Conservation (phyloP, 2,329 filamentous ascomycete species). For the Fusarium pseudoanthophilum region DNA sequence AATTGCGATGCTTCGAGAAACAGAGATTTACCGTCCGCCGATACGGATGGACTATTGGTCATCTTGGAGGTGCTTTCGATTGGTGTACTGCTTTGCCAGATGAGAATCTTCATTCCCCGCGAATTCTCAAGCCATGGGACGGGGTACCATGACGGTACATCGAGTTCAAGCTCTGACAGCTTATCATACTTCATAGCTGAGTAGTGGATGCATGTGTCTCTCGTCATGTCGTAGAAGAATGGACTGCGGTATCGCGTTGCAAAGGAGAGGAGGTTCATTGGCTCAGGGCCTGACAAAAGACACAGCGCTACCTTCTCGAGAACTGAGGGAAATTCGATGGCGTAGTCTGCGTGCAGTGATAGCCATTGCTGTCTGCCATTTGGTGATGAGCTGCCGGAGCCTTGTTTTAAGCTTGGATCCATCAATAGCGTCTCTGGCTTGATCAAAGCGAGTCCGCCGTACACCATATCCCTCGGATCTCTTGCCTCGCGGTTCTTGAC, state of each 20-base stretch:
- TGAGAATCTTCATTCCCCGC: neutral
- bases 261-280: neutral
- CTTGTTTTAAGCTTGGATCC: neutral
- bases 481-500: neutral
- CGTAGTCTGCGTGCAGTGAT: neutral
- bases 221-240: neutral
- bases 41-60: neutral
- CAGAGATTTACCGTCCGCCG: neutral
- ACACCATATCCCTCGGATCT: slow-evolving; percentile 2
- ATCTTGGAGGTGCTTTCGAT: accelerated
- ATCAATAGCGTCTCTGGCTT: neutral
- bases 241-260: neutral
- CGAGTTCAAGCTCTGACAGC: neutral
- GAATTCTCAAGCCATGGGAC: neutral
- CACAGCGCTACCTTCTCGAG: neutral
- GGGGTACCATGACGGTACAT: neutral
- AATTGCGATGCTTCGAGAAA: neutral
- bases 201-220: neutral
- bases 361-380: neutral
- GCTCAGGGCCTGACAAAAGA: neutral
- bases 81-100: neutral
- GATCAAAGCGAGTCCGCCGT: neutral
- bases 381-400: neutral
- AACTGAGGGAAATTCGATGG: neutral
- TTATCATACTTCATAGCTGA: neutral